phyloP scores from a whole-genome alignment of 495 filamentous ascomycete species.

The Cudoniella acicularis region DNA sequence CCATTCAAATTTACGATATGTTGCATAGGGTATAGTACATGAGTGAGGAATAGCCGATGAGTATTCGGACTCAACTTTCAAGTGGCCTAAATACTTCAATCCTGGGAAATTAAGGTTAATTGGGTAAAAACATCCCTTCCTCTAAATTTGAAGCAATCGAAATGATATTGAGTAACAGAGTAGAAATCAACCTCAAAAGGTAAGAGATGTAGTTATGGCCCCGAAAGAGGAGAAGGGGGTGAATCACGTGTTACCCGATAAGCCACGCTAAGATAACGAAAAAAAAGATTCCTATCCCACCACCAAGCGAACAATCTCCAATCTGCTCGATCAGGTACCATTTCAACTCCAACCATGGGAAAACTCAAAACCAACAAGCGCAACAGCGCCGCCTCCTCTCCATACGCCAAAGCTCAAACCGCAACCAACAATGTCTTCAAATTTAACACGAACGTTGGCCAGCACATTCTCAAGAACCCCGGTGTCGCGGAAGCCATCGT shows the following conservation, averaged over 20 bases:
- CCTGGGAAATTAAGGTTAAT: too few species aligned
- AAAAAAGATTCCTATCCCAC: neutral
- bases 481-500: conserved; percentile 84
- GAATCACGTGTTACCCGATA: neutral
- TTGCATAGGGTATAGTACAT: too few species aligned
- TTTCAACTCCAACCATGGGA: conserved; percentile 40
- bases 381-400: conserved; percentile 48
- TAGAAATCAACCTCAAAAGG: neutral
- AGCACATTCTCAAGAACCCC: conserved; percentile 95
- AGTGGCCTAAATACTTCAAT: too few species aligned
- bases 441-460: conserved; percentile 75
- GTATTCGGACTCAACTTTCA: too few species aligned
- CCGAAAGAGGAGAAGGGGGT: neutral
- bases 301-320: neutral
- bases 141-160: too few species aligned
- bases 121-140: too few species aligned
- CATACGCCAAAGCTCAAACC: conserved; percentile 50
- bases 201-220: neutral
- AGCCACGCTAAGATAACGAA: neutral
- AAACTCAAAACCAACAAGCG: conserved; percentile 61
- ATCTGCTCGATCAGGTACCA: neutral
- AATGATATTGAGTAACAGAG: neutral
- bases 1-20: too few species aligned
- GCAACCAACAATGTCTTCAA: conserved; percentile 79
- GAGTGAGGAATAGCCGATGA: too few species aligned